Evolutionary conservation across 2,329 filamentous ascomycete species (phyloP).

Genomic region (Shiraia sp.): DNA sequence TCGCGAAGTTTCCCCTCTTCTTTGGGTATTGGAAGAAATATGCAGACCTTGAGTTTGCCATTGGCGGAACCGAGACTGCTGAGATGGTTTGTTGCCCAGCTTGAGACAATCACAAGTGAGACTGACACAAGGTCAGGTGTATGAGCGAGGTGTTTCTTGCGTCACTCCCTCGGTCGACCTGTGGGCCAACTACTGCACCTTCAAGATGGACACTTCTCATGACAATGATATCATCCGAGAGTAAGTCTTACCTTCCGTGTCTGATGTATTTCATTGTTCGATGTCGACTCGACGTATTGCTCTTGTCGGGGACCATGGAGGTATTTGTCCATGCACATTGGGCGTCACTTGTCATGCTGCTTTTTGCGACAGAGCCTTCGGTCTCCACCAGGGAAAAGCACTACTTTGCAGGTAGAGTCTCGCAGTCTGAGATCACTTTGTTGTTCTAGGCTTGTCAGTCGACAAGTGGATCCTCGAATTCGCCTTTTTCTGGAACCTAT

Average conservation of each 20-base stretch:
- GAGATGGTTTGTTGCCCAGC: constrained; percentile 71
- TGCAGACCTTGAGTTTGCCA: constrained; percentile 95
- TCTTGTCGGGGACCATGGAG: too few relatives aligned
- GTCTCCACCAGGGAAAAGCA: neutral
- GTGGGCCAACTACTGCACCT: constrained; percentile 96
- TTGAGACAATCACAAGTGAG: neutral
- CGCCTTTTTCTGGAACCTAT: too few relatives aligned
- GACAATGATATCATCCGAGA: constrained; percentile 95
- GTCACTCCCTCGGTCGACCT: constrained; percentile 93
- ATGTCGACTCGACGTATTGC: too few relatives aligned
- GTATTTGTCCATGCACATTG: too few relatives aligned
- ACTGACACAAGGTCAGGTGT: constrained; percentile 63
- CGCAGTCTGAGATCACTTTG: neutral
- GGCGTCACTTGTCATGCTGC: too few relatives aligned
- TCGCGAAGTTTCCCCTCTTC: constrained; percentile 90
- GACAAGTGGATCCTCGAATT: too few relatives aligned
- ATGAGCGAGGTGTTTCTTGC: constrained; percentile 91
- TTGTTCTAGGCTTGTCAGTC: neutral
- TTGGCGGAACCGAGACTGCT: constrained; percentile 93
- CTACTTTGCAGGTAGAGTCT: constrained; percentile 24
- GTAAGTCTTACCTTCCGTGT: constrained; percentile 71
- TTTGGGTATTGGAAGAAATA: constrained; percentile 99
- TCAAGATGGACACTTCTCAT: constrained; percentile 97
- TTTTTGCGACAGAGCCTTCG: too few relatives aligned
- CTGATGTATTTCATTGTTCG: constrained; percentile 23